Evolutionary conservation across 805 yeast genomes (phyloP), one percentile per base, ranked within the genome.

Genomic region (Lachancea waltii): DNA sequence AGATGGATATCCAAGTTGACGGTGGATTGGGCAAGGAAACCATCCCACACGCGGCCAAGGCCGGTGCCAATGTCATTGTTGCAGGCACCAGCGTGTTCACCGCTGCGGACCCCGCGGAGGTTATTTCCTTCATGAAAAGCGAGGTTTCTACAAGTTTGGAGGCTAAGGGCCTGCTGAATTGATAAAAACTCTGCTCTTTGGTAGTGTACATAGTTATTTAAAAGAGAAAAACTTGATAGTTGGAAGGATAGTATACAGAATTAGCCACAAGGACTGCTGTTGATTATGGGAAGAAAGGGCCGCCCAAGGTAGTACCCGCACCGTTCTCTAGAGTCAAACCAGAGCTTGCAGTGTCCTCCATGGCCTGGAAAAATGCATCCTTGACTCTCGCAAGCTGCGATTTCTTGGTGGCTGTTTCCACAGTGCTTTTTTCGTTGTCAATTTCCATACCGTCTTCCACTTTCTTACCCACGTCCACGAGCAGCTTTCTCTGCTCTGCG

Each of bases 51-150:
- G 97, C 97, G 29, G 95, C 97, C n/a, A 72, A 75, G 38, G 97
- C 97, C 8, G 98, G 98, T 40, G 98, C 98, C 36, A 92, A 92
- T 56, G 96, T 89, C 33, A 87, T 92, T 56, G 98, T 92, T 33
- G 97, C 98, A 3, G 98, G 98, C 32, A 90, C 97, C 11, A 75
- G 95, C 35, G 94, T 90, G 11, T 92, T 89, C 68, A 79, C 79
- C 42, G 95, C 97, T 6, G 68, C 72, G 8, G 80, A 81, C 48
- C 96, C 97, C 15, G 67, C 66, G 8, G 82, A 77, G 48, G 82
- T 86, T 49, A 89, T 92, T 49, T 66, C 66, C 35, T 71, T 72
- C 50, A 69, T 89, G 67, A 79, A 86, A 53, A 66, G 59, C 19
- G 70, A 77, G 22, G 95, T 89, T 24, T 61, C 65, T 21, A 60